Evolutionary conservation across 208 protist species (phyloP), one percentile per base, ranked within the genome.

Genomic region (Trypanosomatidae sp.): DNA sequence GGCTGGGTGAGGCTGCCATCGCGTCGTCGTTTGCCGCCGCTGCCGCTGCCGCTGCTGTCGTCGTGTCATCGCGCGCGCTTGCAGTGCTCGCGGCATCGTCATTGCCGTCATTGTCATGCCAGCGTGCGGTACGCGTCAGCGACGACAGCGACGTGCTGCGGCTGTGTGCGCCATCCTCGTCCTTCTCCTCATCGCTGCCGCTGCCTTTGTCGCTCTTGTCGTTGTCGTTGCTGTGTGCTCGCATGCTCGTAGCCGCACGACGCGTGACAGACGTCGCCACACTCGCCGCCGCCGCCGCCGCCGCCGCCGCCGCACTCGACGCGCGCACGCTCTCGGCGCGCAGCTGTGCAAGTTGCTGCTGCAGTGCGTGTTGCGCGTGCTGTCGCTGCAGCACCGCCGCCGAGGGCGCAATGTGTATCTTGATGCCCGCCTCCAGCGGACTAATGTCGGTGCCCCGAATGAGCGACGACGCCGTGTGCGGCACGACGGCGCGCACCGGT

Each of bases 351-450:
- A 53, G 20, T 30, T 61, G 60, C 53, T 56, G 53, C 39, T n/a
- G n/a, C n/a, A 54, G n/a, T 39, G 53, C 51, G 3, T 59, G 42
- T 37, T 80, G 57, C 38, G 56, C 60, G 44, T 56, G 55, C 48
- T 82, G 66, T 41, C 56, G 57, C 38, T 54, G 49, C 35, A 82
- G 48, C 24, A 82, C 58, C 11, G 59, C 72, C 20, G 48, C 41
- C 15, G 81, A 90, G 13, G 82, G 82, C 2, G 77, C 74, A 48
- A 91, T 77, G 65, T 80, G 77, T 15, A 91, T 88, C 44, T 91
- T 91, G 33, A 91, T 86, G 25, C 82, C 82, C 11, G 77, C 82
- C 56, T 79, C 82, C 15, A 76, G 40, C 5, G 63, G 77, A 33
- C 68, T 80, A 53, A 91, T 78, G 59, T 85, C 77, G 33, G 58